These are phyloP conservation scores for Colletotrichum musae DNA, from an alignment of 2,329 filamentous ascomycete genomes.

Conservation along the genomic window DNA sequence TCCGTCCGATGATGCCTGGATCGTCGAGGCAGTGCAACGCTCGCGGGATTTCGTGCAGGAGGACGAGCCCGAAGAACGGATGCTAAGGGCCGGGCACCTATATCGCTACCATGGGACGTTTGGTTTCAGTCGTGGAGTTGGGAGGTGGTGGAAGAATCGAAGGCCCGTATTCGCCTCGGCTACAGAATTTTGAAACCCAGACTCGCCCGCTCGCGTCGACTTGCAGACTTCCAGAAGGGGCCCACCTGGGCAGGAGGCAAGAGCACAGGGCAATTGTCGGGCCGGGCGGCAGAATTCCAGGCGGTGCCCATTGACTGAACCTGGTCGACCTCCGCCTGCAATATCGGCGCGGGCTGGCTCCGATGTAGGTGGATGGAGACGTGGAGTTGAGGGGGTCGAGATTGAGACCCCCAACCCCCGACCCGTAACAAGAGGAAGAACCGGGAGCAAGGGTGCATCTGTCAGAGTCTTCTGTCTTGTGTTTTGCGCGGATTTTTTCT, in stretches of 20 bases:
- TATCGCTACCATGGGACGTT: constrained; percentile 36
- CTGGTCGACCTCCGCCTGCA: constrained; percentile 30
- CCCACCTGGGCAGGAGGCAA: constrained; percentile 20
- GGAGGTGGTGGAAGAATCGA: constrained; percentile 24
- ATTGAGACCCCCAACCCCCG: constrained; percentile 22
- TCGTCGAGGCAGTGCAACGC: constrained; percentile 36
- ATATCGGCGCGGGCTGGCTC: constrained; percentile 36
- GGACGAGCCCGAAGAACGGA: constrained; percentile 21
- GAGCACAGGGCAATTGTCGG: constrained; percentile 29
- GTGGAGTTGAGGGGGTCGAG: constrained; percentile 34
- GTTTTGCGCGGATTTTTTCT: constrained; percentile 24
- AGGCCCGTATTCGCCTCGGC: constrained; percentile 34
- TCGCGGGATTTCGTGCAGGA: constrained; percentile 27
- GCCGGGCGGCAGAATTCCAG: constrained; percentile 17
- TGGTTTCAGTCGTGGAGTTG: constrained; percentile 39
- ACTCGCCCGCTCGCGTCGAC: constrained; percentile 12
- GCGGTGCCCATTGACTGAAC: constrained; percentile 28
- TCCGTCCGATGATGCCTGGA: constrained; percentile 27
- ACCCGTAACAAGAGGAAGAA: constrained; percentile 37
- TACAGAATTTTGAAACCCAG: constrained; percentile 32
- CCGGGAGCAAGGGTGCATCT: constrained; percentile 26
- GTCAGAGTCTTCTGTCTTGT: not conserved
- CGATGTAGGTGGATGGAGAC: constrained; percentile 35
- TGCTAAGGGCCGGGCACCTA: constrained; percentile 31
- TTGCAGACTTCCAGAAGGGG: constrained; percentile 27